Percentiles rank a stretch among this genome's conserved stretches.
Evolutionary conservation across 2,329 filamentous ascomycete species (phyloP).

Genomic region (Trichoderma gracile): DNA sequence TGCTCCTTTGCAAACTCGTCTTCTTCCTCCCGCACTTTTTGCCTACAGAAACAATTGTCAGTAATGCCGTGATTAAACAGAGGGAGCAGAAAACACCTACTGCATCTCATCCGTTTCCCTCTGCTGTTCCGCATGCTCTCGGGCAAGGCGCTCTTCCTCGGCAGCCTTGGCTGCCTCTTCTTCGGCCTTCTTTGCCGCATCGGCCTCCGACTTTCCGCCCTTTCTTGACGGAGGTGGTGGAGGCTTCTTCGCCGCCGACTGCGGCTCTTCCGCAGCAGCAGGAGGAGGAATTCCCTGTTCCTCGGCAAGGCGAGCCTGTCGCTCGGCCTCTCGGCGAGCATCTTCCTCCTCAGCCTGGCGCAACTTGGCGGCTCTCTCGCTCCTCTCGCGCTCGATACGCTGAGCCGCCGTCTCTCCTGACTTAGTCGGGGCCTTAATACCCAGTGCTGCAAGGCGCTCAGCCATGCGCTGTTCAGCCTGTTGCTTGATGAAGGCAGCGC

Average conservation of each 20-base stretch:
- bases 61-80: conserved; percentile 9
- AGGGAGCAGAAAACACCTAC: conserved; percentile 58
- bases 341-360: conserved; percentile 94
- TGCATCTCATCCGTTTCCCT: conserved; percentile 74
- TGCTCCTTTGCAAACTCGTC: conserved; percentile 78
- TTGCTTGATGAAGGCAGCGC: conserved; percentile 94
- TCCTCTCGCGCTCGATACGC: conserved; percentile 82
- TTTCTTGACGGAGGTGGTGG: conserved; percentile 82
- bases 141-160: conserved; percentile 65
- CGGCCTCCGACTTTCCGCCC: conserved; percentile 60
- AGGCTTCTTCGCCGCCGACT: conserved; percentile 60
- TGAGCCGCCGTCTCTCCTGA: conserved; percentile 79
- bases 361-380: conserved; percentile 83
- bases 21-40: conserved; percentile 72
- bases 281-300: conserved; percentile 69
- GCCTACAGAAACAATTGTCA: conserved; percentile 53
- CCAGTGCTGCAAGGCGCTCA: conserved; percentile 88
- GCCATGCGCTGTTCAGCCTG: conserved; percentile 97
- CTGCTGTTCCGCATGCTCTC: conserved; percentile 75
- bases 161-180: conserved; percentile 60
- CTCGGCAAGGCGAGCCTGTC: conserved; percentile 78
- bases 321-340: conserved; percentile 80
- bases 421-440: conserved; percentile 81
- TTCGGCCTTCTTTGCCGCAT: conserved; percentile 59
- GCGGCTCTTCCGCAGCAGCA: conserved; percentile 47